Evolutionary conservation across 202 grass and related monocot species (phyloP), one percentile per base, ranked within the genome.

Genomic region (Dendrocalamus latiflorus): DNA sequence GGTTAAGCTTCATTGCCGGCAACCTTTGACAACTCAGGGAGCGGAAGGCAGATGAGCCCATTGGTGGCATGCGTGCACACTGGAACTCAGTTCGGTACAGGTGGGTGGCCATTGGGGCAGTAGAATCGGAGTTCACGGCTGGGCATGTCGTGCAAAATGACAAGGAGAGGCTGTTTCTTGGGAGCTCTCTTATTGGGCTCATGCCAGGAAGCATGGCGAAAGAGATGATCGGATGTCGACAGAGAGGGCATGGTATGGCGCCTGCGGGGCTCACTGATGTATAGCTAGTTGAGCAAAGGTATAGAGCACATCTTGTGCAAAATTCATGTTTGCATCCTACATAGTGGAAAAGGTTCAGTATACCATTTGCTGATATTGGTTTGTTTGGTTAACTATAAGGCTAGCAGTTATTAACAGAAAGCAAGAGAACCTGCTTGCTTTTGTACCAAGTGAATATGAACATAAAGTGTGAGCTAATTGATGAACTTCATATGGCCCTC

Each of bases 321-420:
- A 98, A 95, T 79, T 98, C 96, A 72, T 98, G 96, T n/a, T 89
- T 89, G 79, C 96, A 98, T 62, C 93, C 95, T 98, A 74, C 74
- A 72, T 21, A 68, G 54, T 45, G 43, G 33, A 75, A 68, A 44
- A 33, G 25, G 17, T 39, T 21, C 15, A 21, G 53, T 69, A 62
- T 45, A 68, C 38, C 4, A 17, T 72, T 42, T 67, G 30, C n/a
- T 24, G 14, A 60, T 47, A 12, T 51, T 11, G 11, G 9, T 30
- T 56, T 33, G 41, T 28, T 54, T 68, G n/a, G 20, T 47, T 76
- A 77, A 20, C n/a, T n/a, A n/a, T n/a, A n/a, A n/a, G n/a, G 21
- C 18, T 20, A 34, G 11, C 38, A 64, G 56, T 79, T 33, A 38
- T 71, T 69, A n/a, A 53, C 34, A 50, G 4, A 80, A 37, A 78